Base-by-base conservation (phyloP, 2,329 filamentous ascomycete genomes). In the Phyllosticta ampelicida region DNA sequence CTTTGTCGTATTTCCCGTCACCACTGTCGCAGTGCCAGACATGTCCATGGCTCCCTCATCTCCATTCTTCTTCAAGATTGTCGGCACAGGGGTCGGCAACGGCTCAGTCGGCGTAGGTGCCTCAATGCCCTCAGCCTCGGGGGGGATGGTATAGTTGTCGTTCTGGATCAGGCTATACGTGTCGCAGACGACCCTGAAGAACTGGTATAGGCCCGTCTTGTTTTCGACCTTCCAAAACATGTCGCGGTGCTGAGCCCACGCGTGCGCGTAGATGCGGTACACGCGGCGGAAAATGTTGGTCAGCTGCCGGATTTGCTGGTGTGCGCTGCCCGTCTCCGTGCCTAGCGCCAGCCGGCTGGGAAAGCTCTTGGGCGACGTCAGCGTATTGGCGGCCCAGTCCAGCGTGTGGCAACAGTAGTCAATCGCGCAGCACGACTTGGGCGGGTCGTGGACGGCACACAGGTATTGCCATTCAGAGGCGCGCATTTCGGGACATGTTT, bases 341-440 rank as follows among this genome's bases (percentile, higher is more conserved):
- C 82, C 82, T 50, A 86, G 69, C 1, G 79, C 80, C 20, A 95
- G 82, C 56, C 94, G 83, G 65, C 89, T 95, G 0, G 94, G 92
- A 70, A 99, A 99, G 69, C 94, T 87, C 77, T 96, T 96, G 57
- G 90, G 88, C 66, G 90, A 94, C 2, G 92, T 96, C 59, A 99
- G 85, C 19, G 92, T 88, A 67, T 95, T 96, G 59, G 90, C 91
- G 2, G 94, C 94, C 90, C 92, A 97, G 75, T 99, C 94, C 50
- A 99, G 85, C 0, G 94, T 99, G 71, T 99, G 94, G 71, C 92
- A 97, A 80, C 91, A 96, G 76, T 99, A 99, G 75, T 99, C 94
- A 68, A 99, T 96, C 55, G 94, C 94, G 73, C 92, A 96, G 77
- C 94, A 99, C 66, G 87, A 89, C 75, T 97, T 97, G 53, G 94